Evolutionary conservation across 2,329 filamentous ascomycete species (phyloP), one percentile per base, ranked within the genome.

Genomic region (Aspergillus puulaauensis): DNA sequence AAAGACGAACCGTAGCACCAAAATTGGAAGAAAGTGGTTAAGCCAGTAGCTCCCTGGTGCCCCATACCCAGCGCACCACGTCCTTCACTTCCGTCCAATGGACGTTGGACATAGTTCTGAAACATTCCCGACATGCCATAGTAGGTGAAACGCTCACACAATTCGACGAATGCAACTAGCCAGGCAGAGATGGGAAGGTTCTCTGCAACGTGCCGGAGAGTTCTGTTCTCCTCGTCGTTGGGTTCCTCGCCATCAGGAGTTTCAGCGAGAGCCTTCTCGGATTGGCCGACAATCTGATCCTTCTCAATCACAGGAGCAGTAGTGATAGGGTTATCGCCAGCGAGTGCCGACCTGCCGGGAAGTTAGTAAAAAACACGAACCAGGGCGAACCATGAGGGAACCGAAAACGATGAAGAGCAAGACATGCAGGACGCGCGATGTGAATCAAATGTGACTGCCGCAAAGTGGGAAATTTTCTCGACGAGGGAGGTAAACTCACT

Each of bases 101-200:
- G 74, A 56, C 69, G 72, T 54, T 77, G 70, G 62, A 84, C 76
- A 67, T 84, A 85, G 69, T 85, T 85, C 62, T 84, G 82, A 70
- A 84, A 83, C 39, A 82, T 68, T 56, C 82, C 82, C 49, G 77
- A 77, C 56, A 81, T 76, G 61, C 81, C 81, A 60, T 84, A 84
- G 75, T 81, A 85, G 57, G 83, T 81, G 74, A 86, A 86, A 54
- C 84, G 81, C 69, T 86, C 83, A 59, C 77, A 75, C 50, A 85
- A 70, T 65, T 85, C 83, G 46, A 86, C 81, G 15, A 83, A 63
- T 31, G 82, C 83, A 33, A 86, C 82, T 52, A 85, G 73, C 74
- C 81, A 85, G 52, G 82, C 82, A 0, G 82, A 82, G 35, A 79
- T 61, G 12, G 83, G 83, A 49, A 85, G 72, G 59, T 79, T 81